Conservation (phyloP, 495 filamentous ascomycete genomes). For the Bathelium albidoporum region DNA sequence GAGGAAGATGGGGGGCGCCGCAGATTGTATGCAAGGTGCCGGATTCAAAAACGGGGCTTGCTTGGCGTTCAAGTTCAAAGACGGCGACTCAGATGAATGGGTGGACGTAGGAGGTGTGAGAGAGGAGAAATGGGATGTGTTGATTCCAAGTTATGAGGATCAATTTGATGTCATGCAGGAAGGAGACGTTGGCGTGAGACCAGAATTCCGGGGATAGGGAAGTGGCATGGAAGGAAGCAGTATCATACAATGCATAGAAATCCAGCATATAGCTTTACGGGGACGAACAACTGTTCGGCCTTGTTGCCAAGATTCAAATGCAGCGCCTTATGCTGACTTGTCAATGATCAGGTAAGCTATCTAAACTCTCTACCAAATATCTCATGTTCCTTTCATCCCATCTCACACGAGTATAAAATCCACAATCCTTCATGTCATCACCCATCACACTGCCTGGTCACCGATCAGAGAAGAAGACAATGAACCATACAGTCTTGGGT, state of each 20-base stretch:
- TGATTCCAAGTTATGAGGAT: slow-evolving; percentile 52
- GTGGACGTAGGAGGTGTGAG: slow-evolving; percentile 17
- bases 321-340: too few species aligned
- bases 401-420: too few species aligned
- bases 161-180: neutral
- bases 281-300: neutral
- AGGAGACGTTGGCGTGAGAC: slow-evolving; percentile 1
- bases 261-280: neutral
- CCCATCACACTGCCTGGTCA: too few species aligned
- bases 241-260: neutral
- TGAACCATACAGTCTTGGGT: neutral
- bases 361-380: too few species aligned
- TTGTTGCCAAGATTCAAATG: too few species aligned
- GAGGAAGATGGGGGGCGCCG: slow-evolving; percentile 25
- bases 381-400: too few species aligned
- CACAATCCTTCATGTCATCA: too few species aligned
- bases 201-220: neutral
- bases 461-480: too few species aligned
- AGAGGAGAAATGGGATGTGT: slow-evolving; percentile 54
- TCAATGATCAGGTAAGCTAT: too few species aligned
- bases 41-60: slow-evolving; percentile 48
- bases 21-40: slow-evolving; percentile 38
- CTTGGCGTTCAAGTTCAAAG: slow-evolving; percentile 59
- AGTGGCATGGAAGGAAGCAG: neutral
- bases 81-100: slow-evolving; percentile 8